A percentile compares a stretch with the other conserved stretches of the same genome.
phyloP scores from a whole-genome alignment of 345 rosid species.

The Excoecaria agallocha region DNA sequence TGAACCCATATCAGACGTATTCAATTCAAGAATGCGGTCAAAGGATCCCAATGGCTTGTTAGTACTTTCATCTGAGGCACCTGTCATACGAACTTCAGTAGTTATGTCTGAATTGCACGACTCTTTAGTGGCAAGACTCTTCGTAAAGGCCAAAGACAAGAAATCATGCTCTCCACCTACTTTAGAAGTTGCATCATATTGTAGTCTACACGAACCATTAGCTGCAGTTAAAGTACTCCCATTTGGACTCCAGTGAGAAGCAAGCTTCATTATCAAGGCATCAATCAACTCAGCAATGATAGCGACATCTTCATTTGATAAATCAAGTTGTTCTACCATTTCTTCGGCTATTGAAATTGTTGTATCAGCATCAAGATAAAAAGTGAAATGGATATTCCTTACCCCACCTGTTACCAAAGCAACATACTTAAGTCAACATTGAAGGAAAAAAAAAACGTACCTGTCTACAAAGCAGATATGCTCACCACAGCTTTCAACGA shows the following conservation, averaged over 20 bases:
- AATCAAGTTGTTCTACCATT: slow-evolving; percentile 82
- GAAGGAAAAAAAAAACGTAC: not conserved
- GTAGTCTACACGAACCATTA: slow-evolving; percentile 21
- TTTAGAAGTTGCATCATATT: slow-evolving; percentile 22
- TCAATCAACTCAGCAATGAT: slow-evolving; percentile 75
- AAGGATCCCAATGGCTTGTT: slow-evolving; percentile 31
- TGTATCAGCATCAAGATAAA: slow-evolving; percentile 72
- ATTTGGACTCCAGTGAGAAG: slow-evolving; percentile 38
- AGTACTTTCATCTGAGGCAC: slow-evolving; percentile 23
- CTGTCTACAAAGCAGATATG: not conserved
- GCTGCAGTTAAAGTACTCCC: slow-evolving; percentile 38
- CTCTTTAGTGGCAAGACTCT: slow-evolving; percentile 25
- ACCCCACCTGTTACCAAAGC: slow-evolving; percentile 46
- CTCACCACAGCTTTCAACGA: slow-evolving; percentile 59
- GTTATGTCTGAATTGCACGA: slow-evolving; percentile 50
- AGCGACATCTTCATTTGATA: slow-evolving; percentile 55
- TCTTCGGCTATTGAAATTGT: slow-evolving; percentile 65
- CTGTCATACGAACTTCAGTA: slow-evolving; percentile 39
- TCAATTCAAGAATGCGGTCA: slow-evolving; percentile 22
- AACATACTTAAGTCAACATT: slow-evolving; percentile 3
- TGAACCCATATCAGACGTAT: slow-evolving; percentile 14
- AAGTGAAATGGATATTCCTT: slow-evolving; percentile 65
- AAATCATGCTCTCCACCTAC: slow-evolving; percentile 20
- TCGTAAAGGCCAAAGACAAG: slow-evolving; percentile 16
- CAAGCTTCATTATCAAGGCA: slow-evolving; percentile 51